Percentiles rank a stretch among this genome's conserved stretches.
These are phyloP conservation scores for Talaromyces sp. DNA, from an alignment of 2,329 filamentous ascomycete species.

Conservation along the genomic window DNA sequence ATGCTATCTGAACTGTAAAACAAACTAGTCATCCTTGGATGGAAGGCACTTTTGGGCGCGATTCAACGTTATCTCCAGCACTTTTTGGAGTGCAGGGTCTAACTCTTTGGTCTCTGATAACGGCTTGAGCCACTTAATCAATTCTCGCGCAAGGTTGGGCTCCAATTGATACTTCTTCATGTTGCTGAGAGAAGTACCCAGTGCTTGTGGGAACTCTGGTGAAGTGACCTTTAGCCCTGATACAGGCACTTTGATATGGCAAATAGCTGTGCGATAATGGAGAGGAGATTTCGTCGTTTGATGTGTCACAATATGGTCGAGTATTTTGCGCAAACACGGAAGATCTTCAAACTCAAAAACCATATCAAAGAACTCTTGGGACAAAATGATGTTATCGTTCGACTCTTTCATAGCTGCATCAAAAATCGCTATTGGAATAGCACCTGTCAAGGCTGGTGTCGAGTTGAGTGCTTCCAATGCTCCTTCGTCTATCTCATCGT, in stretches of 20 bases:
- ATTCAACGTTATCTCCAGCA: constrained; percentile 41
- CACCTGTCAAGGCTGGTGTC: constrained; percentile 84
- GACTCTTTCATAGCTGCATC: constrained; percentile 77
- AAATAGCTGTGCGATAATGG: constrained; percentile 61
- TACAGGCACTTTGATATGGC: constrained; percentile 66
- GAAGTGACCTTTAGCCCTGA: constrained; percentile 60
- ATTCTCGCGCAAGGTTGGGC: constrained; percentile 41
- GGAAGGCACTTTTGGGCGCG: constrained; percentile 29
- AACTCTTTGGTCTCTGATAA: constrained; percentile 42
- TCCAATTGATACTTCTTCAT: constrained; percentile 51
- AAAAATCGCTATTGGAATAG: constrained; percentile 88
- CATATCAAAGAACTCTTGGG: constrained; percentile 73
- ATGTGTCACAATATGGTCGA: constrained; percentile 64
- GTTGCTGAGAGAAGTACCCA: constrained; percentile 60
- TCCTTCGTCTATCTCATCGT: constrained; percentile 48
- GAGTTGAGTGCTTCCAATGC: constrained; percentile 60
- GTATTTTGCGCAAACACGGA: constrained; percentile 59
- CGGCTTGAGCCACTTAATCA: constrained; percentile 47
- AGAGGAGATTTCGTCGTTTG: constrained; percentile 58
- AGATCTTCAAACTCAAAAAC: constrained; percentile 65
- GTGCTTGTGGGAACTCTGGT: constrained; percentile 65
- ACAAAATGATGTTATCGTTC: constrained; percentile 61
- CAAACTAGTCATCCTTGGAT: constrained; percentile 5
- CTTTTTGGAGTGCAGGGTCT: constrained; percentile 51
- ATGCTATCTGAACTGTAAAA: neutral